A percentile compares a stretch with the other conserved stretches of the same genome.
phyloP scores from a whole-genome alignment of 495 filamentous ascomycete genomes.

The Oleoguttula mirabilis region DNA sequence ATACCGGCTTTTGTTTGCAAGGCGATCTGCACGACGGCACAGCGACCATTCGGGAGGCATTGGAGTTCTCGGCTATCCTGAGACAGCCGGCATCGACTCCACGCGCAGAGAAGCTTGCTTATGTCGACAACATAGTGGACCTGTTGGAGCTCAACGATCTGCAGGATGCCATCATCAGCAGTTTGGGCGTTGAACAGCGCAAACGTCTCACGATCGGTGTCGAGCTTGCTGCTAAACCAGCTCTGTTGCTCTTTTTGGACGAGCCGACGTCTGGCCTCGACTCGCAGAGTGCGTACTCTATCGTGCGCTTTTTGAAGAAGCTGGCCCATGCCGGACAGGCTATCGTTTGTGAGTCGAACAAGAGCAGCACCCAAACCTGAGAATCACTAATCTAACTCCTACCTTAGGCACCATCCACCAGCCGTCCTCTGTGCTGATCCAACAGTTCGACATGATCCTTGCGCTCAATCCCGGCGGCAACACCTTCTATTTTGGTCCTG shows the following conservation, averaged over 20 bases:
- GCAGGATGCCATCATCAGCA: constrained; percentile 33
- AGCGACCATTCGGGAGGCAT: constrained; percentile 52
- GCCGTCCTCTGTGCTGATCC: constrained; percentile 55
- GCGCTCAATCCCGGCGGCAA: constrained; percentile 58
- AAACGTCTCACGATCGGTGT: constrained; percentile 82
- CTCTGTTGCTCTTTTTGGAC: constrained; percentile 68
- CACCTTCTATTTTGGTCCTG: constrained; percentile 62
- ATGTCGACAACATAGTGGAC: constrained; percentile 33
- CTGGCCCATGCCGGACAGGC: constrained; percentile 63
- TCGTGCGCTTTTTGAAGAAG: constrained; percentile 76
- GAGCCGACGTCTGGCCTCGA: constrained; percentile 78
- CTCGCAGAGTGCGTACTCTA: constrained; percentile 69
- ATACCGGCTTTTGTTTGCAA: constrained; percentile 78
- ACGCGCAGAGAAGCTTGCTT: constrained; percentile 31
- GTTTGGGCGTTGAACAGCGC: constrained; percentile 54
- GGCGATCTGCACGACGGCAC: constrained; percentile 69
- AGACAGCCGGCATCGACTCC: constrained; percentile 44
- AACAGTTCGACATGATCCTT: constrained; percentile 66
- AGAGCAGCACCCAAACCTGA: too few relatives aligned
- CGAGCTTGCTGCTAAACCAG: constrained; percentile 79
- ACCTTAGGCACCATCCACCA: constrained; percentile 84
- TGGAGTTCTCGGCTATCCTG: constrained; percentile 55
- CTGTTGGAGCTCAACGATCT: constrained; percentile 32
- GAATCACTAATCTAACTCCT: too few relatives aligned
- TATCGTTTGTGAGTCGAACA: too few relatives aligned